phyloP scores from a whole-genome alignment of 192 early-diverging fungal species.

The Coemansia asiatica region DNA sequence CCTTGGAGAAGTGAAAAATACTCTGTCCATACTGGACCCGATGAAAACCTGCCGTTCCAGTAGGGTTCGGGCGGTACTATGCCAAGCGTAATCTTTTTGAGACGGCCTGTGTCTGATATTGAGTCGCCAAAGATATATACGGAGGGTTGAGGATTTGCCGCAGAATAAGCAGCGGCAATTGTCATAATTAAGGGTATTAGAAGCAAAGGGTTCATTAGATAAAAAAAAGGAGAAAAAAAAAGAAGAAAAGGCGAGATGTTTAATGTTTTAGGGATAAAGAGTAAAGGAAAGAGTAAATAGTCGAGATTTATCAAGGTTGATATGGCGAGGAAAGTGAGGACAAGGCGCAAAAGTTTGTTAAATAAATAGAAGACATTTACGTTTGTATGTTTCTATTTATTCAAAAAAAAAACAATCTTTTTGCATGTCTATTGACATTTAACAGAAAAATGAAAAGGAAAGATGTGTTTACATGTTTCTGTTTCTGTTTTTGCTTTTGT shows the following conservation, averaged over 20 bases:
- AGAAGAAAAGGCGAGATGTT: not conserved
- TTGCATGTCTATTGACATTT: not conserved
- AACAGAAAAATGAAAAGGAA: too few relatives aligned
- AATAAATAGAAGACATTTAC: too few relatives aligned
- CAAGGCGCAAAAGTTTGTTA: too few relatives aligned
- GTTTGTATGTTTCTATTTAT: too few relatives aligned
- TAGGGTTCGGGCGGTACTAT: slow-evolving; percentile 16
- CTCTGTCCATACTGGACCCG: slow-evolving; percentile 20
- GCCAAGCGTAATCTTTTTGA: not conserved
- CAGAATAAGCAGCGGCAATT: not conserved
- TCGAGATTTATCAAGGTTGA: too few relatives aligned
- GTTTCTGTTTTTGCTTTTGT: not conserved
- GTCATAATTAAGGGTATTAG: not conserved
- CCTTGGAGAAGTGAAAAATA: slow-evolving; percentile 10
- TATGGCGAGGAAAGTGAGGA: too few relatives aligned
- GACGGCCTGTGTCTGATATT: slow-evolving; percentile 20
- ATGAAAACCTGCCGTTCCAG: slow-evolving; percentile 26
- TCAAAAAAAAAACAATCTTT: not conserved
- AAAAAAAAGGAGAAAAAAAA: not conserved
- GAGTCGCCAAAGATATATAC: slow-evolving; percentile 23
- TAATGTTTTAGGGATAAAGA: too few relatives aligned
- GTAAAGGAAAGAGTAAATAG: too few relatives aligned
- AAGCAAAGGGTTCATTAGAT: not conserved
- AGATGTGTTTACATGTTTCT: too few relatives aligned
- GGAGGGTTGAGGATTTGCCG: not conserved